A percentile compares a stretch with the other conserved stretches of the same genome.
Conservation (phyloP, 2,329 filamentous ascomycete species). For the Epichloe hybrida region DNA sequence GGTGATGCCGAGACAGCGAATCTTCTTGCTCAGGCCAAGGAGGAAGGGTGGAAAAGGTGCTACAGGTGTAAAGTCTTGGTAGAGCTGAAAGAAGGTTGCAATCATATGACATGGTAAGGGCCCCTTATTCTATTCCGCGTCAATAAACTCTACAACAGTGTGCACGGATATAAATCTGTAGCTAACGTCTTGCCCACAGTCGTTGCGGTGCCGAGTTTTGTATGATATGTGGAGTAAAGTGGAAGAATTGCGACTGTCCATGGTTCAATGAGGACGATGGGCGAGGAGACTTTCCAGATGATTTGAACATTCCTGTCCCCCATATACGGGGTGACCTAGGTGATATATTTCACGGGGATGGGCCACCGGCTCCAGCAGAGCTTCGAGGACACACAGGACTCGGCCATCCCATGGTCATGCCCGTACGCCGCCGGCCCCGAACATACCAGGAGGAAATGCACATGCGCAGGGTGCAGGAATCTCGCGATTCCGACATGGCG, state of each 20-base stretch:
- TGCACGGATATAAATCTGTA: neutral
- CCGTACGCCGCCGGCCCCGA: conserved; percentile 12
- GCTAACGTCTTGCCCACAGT: conserved; percentile 21
- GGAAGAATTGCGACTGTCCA: conserved; percentile 73
- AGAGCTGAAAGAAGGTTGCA: conserved; percentile 70
- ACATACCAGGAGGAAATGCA: conserved; percentile 35
- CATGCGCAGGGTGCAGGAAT: conserved; percentile 32
- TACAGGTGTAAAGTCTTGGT: conserved; percentile 61
- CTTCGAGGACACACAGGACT: conserved; percentile 9
- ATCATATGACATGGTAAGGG: conserved; percentile 73
- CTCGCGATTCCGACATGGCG: conserved; percentile 26
- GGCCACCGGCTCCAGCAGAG: conserved; percentile 19
- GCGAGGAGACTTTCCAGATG: conserved; percentile 40
- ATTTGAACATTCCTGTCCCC: conserved; percentile 35
- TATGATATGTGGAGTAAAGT: conserved; percentile 69
- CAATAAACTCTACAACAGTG: neutral
- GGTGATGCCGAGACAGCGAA: conserved; percentile 52
- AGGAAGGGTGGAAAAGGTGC: conserved; percentile 63
- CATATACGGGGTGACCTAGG: conserved; percentile 13
- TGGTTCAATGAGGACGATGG: conserved; percentile 55
- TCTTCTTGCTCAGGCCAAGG: conserved; percentile 50
- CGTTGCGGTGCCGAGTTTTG: conserved; percentile 77
- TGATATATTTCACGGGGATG: conserved; percentile 9
- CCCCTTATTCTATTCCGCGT: neutral
- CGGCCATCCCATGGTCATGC: conserved; percentile 8